phyloP scores from a whole-genome alignment of 2,329 filamentous ascomycete genomes.

The Trichoderma oligosporum region DNA sequence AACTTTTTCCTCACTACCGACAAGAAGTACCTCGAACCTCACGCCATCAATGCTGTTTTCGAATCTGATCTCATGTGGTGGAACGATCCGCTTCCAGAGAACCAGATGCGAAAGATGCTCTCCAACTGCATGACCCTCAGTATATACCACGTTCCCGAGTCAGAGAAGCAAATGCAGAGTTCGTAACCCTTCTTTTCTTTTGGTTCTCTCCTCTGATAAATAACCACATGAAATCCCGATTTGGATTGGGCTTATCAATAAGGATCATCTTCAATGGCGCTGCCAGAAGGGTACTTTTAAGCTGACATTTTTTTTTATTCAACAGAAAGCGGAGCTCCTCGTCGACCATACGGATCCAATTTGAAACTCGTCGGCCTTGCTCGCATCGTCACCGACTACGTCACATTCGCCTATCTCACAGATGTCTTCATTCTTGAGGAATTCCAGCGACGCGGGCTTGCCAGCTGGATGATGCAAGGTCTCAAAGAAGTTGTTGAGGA shows the following conservation, averaged over 20 bases:
- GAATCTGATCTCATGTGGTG: constrained; percentile 58
- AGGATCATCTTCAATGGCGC: not conserved
- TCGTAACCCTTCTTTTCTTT: constrained; percentile 28
- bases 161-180: constrained; percentile 39
- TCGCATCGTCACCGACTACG: constrained; percentile 64
- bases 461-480: constrained; percentile 60
- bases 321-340: constrained; percentile 33
- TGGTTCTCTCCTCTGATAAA: not conserved
- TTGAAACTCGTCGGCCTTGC: constrained; percentile 40
- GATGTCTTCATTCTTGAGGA: constrained; percentile 62
- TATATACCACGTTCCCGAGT: constrained; percentile 47
- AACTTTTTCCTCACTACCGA: constrained; percentile 61
- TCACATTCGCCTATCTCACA: constrained; percentile 64
- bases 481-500: constrained; percentile 53
- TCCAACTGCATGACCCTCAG: constrained; percentile 58
- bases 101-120: constrained; percentile 49
- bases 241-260: no score
- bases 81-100: constrained; percentile 50
- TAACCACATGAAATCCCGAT: not conserved
- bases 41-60: constrained; percentile 54
- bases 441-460: constrained; percentile 60
- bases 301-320: not conserved
- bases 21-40: constrained; percentile 50
- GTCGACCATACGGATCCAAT: constrained; percentile 30
- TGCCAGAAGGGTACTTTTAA: not conserved